Conservation (phyloP, 129 eudicot species). For the Calendula officinalis region DNA sequence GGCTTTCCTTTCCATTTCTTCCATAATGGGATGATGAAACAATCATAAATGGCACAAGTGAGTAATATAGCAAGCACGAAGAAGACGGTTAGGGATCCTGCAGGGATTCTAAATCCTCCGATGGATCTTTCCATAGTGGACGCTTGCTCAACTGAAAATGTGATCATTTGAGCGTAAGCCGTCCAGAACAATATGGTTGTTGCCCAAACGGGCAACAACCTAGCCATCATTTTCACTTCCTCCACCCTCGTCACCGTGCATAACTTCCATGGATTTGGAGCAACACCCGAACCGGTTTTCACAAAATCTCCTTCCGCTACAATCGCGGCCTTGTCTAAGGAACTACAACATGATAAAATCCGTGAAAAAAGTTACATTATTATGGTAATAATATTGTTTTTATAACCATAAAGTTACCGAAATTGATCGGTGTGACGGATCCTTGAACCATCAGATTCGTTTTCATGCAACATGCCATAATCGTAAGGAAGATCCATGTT, state of each 20-base stretch:
- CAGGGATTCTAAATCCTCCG: slow-evolving; percentile 69
- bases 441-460: slow-evolving; percentile 49
- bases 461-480: slow-evolving; percentile 51
- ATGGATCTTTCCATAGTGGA: slow-evolving; percentile 68
- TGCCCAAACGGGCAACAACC: slow-evolving; percentile 79
- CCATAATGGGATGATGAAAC: slow-evolving; percentile 84
- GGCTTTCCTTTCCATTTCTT: slow-evolving; percentile 85
- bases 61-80: slow-evolving; percentile 79
- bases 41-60: slow-evolving; percentile 67
- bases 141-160: slow-evolving; percentile 86
- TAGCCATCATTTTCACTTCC: slow-evolving; percentile 82
- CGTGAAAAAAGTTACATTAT: not conserved
- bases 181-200: slow-evolving; percentile 89
- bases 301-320: slow-evolving; percentile 67
- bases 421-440: slow-evolving; percentile 80
- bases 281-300: slow-evolving; percentile 15
- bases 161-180: slow-evolving; percentile 82
- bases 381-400: too few relatives aligned
- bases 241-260: slow-evolving; percentile 76
- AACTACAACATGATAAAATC: slow-evolving; percentile 29
- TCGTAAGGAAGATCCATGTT: slow-evolving; percentile 57
- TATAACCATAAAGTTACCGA: slow-evolving; percentile 28
- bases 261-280: slow-evolving; percentile 74
- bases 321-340: slow-evolving; percentile 90
- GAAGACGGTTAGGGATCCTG: slow-evolving; percentile 84